These are phyloP conservation scores for Xylaria sp. DNA, from an alignment of 2,329 filamentous ascomycete species.

Conservation along the genomic window DNA sequence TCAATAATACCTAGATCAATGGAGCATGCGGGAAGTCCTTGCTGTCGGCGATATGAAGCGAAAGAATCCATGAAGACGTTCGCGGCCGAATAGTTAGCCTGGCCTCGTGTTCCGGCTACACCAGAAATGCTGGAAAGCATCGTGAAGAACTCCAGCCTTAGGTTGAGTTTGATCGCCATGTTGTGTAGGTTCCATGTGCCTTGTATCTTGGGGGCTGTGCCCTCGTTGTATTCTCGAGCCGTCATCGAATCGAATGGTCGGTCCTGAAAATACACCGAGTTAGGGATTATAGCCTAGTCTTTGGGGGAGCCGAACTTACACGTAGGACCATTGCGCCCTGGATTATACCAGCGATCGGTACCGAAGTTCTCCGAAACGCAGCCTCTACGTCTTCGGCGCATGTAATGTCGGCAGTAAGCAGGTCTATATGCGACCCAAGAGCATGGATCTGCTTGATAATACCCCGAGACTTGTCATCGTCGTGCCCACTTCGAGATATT, in stretches of 20 bases:
- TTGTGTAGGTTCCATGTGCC: conserved; percentile 55
- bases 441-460: conserved; percentile 39
- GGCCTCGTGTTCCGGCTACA: conserved; percentile 50
- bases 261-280: conserved; percentile 30
- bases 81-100: conserved; percentile 55
- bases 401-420: conserved; percentile 39
- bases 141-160: conserved; percentile 52
- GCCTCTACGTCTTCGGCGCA: conserved; percentile 28
- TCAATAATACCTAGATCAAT: conserved; percentile 55
- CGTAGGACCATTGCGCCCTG: conserved; percentile 42
- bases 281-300: not conserved
- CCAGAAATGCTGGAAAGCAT: conserved; percentile 51
- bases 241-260: conserved; percentile 48
- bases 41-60: conserved; percentile 49
- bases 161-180: conserved; percentile 29
- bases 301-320: conserved; percentile 34
- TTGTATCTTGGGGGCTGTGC: conserved; percentile 50
- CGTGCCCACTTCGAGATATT: conserved; percentile 47
- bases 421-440: conserved; percentile 38
- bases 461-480: conserved; percentile 45
- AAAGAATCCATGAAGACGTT: conserved; percentile 56
- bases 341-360: conserved; percentile 42
- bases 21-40: conserved; percentile 49
- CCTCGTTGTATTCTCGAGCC: conserved; percentile 46
- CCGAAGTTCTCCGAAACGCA: conserved; percentile 22